Conservation (phyloP, 305 asterid species). For the Ilex paraguariensis region DNA sequence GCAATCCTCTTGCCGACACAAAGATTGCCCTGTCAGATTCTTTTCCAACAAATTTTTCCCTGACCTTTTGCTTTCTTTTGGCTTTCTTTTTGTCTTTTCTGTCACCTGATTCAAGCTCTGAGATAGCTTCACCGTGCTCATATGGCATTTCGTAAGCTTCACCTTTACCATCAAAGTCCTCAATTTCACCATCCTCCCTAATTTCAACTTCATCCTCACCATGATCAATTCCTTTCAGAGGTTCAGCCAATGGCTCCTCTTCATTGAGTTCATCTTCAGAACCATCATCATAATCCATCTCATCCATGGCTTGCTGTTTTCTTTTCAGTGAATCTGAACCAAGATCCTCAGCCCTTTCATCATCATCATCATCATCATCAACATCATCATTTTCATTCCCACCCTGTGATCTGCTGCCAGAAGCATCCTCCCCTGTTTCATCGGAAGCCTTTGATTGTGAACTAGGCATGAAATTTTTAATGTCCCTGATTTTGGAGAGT, state of each 20-base stretch:
- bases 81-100: constrained; percentile 6
- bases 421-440: too few relatives aligned
- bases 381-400: too few relatives aligned
- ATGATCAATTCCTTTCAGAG: constrained; percentile 13
- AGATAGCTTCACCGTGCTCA: constrained; percentile 18
- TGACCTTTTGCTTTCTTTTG: constrained; percentile 17
- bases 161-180: constrained; percentile 12
- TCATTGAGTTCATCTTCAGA: constrained; percentile 42
- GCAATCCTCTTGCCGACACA: constrained; percentile 34
- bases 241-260: constrained; percentile 29
- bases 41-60: constrained; percentile 9
- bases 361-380: too few relatives aligned
- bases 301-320: too few relatives aligned
- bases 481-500: too few relatives aligned
- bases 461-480: too few relatives aligned
- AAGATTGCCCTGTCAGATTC: constrained; percentile 29
- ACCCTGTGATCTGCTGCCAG: too few relatives aligned
- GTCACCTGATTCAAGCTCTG: constrained; percentile 31
- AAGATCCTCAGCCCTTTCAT: too few relatives aligned
- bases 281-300: constrained; percentile 56
- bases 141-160: constrained; percentile 23
- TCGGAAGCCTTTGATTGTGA: too few relatives aligned
- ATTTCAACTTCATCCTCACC: constrained; percentile 29
- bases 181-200: constrained; percentile 4
- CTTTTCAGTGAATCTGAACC: too few relatives aligned